These are phyloP conservation scores for Phalaenopsis equestris DNA, from an alignment of 106 monocot species.

Conservation along the genomic window DNA sequence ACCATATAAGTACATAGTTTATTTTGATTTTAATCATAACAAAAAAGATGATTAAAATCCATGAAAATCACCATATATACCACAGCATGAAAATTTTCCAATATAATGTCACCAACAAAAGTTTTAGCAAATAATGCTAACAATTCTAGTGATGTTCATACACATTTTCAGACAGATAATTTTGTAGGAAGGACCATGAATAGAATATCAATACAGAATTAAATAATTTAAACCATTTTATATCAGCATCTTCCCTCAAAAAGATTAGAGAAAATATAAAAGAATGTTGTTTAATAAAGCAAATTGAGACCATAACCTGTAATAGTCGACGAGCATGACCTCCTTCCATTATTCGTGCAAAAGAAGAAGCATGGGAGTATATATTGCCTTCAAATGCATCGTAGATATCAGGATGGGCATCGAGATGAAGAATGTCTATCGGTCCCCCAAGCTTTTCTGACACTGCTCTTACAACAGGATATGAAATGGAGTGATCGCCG, in stretches of 20 bases:
- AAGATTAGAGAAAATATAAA: not conserved
- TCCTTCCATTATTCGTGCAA: slow-evolving; percentile 98
- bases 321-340: slow-evolving; percentile 89
- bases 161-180: too few relatives aligned
- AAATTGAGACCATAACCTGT: slow-evolving; percentile 34
- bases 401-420: slow-evolving; percentile 99
- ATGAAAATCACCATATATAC: too few relatives aligned
- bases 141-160: too few relatives aligned
- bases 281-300: not conserved
- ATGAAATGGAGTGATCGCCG: slow-evolving; percentile 97
- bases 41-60: too few relatives aligned
- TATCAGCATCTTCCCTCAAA: not conserved
- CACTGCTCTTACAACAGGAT: slow-evolving; percentile 85
- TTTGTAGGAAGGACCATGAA: not conserved
- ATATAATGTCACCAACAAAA: too few relatives aligned
- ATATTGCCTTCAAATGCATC: slow-evolving; percentile 90
- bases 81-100: too few relatives aligned
- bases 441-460: slow-evolving; percentile 95
- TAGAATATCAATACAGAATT: not conserved
- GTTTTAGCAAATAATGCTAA: too few relatives aligned
- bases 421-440: slow-evolving; percentile 87
- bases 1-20: too few relatives aligned
- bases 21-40: too few relatives aligned
- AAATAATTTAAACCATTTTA: too few relatives aligned
- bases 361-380: slow-evolving; percentile 97